Conservation (phyloP, 306 rosid genomes). For the Dalbergia cochinchinensis region DNA sequence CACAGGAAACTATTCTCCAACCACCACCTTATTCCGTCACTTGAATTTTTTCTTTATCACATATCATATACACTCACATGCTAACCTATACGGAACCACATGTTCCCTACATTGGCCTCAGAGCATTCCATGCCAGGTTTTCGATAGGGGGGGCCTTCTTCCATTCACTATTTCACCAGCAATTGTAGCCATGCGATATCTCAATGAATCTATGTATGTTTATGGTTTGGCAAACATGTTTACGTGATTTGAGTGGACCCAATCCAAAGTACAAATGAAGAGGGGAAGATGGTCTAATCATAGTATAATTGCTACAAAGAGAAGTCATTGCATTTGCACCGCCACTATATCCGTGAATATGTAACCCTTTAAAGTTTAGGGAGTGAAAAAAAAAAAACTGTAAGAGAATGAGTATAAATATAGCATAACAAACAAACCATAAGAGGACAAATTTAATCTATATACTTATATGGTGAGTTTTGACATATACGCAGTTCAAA, state of each 20-base stretch:
- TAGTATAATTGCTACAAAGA: conserved; percentile 1
- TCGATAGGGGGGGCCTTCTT: conserved; percentile 21
- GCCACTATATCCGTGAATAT: background rate
- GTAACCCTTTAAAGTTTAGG: background rate
- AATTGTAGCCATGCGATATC: background rate
- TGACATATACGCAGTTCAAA: conserved; percentile 22
- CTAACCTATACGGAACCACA: conserved; percentile 42
- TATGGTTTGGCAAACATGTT: conserved; percentile 38
- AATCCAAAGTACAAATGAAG: conserved; percentile 33
- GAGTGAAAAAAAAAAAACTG: background rate
- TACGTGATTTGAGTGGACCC: conserved; percentile 32
- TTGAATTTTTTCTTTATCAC: conserved; percentile 18
- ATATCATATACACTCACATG: conserved; percentile 47
- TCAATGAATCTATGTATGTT: conserved; percentile 34
- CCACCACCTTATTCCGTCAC: conserved; percentile 12
- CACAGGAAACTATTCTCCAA: conserved; percentile 26
- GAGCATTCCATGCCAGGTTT: conserved; percentile 34
- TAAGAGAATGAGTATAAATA: conserved; percentile 10
- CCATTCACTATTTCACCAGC: conserved; percentile 21
- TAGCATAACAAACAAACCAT: conserved; percentile 42
- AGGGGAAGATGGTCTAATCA: conserved; percentile 19
- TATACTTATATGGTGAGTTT: conserved; percentile 18
- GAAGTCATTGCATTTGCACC: background rate
- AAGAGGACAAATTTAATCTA: conserved; percentile 40
- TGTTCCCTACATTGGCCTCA: conserved; percentile 45